Base-by-base conservation (phyloP, 2,329 filamentous ascomycete genomes). In the Xylariaceae sp. region DNA sequence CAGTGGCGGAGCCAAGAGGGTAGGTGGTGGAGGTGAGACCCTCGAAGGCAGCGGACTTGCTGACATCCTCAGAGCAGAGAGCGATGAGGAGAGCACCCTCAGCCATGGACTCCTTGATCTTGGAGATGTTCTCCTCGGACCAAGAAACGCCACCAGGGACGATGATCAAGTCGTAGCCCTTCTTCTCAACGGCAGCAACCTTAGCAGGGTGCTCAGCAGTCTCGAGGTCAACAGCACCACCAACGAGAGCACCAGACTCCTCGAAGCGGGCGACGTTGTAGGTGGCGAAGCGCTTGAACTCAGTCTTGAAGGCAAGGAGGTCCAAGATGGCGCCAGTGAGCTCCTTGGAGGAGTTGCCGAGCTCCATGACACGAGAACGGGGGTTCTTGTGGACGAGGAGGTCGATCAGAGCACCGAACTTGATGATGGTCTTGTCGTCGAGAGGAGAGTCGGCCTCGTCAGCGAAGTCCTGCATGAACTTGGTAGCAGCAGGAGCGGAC, bases 301-400 rank as follows among this genome's bases (percentile, higher is more conserved):
- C 41, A 11, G 23, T 51, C 3, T 39, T 41, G 17, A 15, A 37
- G 15, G 52, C 39, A 13, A 61, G 3, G 7, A 59, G 15, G 13
- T 52, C 23, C 13, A 61, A 11, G 5, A 53, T 17, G 1, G 39
- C 37, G 4, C 18, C 10, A n/a, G 53, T 57, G 23, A 51, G 7
- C 6, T 54, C 50, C 8, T 49, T 17, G n/a, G 9, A 10, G 3
- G n/a, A 44, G n/a, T 57, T 52, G 2, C 48, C 53, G 7, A 63
- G 34, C 37, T 61, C 51, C 3, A 64, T 49, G 8, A 64, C 53
- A 10, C 57, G 57, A 3, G 44, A 9, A 1, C 39, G 34, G 15
- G 61, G 51, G 3, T 64, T 35, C 52, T 64, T 64, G n/a, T 64
- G 61, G 1, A 41, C 54, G 15, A 60, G 52, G 3, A 64, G 61